Evolutionary conservation across 1,284 basidiomycete genomes (phyloP).

Genomic region (Boletus coffeatus): DNA sequence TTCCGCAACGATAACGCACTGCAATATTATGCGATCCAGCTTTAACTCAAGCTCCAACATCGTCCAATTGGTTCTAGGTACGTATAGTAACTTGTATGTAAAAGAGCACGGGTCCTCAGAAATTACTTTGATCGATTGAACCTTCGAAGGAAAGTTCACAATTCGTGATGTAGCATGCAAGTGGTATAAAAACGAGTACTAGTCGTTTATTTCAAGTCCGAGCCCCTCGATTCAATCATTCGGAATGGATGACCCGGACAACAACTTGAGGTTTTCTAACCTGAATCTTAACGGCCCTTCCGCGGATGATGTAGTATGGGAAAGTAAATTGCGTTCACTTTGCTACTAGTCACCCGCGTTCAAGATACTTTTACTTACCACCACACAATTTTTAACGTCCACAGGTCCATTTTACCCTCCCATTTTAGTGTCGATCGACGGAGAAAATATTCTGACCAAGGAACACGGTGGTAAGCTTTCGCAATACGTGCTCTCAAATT

Average conservation of each 20-base stretch:
- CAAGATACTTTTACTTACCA: background rate
- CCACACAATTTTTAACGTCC: background rate
- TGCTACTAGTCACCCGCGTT: background rate
- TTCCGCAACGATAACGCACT: no score
- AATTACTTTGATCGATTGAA: background rate
- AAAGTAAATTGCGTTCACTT: background rate
- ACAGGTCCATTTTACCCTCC: background rate
- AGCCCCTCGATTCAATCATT: background rate
- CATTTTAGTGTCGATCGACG: background rate
- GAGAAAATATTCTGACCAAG: background rate
- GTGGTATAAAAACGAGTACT: background rate
- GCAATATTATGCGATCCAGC: no score
- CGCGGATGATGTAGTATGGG: background rate
- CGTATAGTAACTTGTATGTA: no score
- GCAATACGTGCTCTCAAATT: background rate
- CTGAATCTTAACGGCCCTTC: background rate
- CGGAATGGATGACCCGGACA: background rate
- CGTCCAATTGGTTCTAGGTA: no score
- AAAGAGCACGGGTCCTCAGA: no score
- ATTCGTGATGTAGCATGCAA: background rate
- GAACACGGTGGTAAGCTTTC: background rate
- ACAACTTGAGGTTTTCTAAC: background rate
- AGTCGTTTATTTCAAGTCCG: background rate
- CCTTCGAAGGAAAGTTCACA: background rate
- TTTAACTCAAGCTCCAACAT: no score